Conservation (phyloP, 306 rosid genomes). For the Sphenostylis stenocarpa region DNA sequence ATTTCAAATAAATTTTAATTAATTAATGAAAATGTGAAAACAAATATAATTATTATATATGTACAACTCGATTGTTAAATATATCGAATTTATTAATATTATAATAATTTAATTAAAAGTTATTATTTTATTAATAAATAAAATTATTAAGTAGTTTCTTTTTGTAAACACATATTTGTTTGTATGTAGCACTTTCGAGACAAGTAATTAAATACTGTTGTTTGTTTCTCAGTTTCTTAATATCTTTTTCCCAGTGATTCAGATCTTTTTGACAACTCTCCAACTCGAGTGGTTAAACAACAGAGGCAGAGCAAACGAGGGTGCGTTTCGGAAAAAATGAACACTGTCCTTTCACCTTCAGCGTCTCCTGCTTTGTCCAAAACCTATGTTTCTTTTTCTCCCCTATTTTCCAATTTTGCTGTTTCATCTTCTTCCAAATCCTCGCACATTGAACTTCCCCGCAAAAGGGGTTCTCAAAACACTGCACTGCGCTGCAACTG, state of each 20-base stretch:
- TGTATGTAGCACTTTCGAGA: too few species aligned
- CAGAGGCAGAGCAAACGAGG: not conserved
- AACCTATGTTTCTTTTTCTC: constrained; percentile 18
- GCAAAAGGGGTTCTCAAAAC: constrained; percentile 35
- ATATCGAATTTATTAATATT: too few species aligned
- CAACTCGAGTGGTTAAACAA: not conserved
- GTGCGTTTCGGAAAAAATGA: constrained; percentile 46
- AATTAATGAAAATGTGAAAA: too few species aligned
- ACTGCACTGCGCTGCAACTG: constrained; percentile 44
- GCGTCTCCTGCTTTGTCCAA: constrained; percentile 34
- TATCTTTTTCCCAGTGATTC: not conserved
- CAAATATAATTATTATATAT: too few species aligned
- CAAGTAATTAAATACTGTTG: not conserved
- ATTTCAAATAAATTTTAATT: too few species aligned
- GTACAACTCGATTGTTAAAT: too few species aligned
- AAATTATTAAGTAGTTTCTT: too few species aligned
- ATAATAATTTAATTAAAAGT: too few species aligned
- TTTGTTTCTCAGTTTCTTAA: not conserved
- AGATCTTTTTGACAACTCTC: constrained; percentile 6
- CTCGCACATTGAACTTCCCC: constrained; percentile 25
- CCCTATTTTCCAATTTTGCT: constrained; percentile 28
- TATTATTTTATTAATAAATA: too few species aligned
- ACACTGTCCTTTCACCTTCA: constrained; percentile 43
- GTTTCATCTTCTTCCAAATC: constrained; percentile 29
- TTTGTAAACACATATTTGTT: too few species aligned